Conservation (phyloP, 176 grass and related monocot species). For the Urochloa ruziziensis region DNA sequence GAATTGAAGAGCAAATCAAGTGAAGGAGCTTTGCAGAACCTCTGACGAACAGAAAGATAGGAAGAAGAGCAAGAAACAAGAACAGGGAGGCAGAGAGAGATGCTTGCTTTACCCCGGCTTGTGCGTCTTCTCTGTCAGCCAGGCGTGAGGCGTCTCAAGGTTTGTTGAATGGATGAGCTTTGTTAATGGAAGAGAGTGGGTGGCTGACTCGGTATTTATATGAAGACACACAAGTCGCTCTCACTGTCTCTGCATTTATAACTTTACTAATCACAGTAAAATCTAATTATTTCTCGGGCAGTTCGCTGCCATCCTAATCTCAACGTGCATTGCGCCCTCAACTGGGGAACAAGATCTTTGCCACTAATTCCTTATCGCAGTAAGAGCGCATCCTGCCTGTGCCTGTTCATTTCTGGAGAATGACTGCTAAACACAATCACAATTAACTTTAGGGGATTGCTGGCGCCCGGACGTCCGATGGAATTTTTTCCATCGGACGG, state of each 20-base stretch:
- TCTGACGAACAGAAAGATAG: neutral
- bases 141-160: conserved; percentile 27
- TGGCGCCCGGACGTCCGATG: too few relatives aligned
- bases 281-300: neutral
- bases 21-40: neutral
- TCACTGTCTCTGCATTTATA: neutral
- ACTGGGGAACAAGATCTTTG: neutral
- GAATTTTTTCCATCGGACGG: too few relatives aligned
- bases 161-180: conserved; percentile 13
- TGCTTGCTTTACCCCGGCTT: conserved; percentile 4
- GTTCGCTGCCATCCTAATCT: neutral
- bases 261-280: neutral
- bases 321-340: neutral
- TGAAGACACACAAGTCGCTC: neutral
- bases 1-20: neutral
- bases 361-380: neutral
- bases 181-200: conserved; percentile 33
- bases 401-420: conserved; percentile 14
- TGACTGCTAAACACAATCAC: too few relatives aligned
- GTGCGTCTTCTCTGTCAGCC: neutral
- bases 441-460: too few relatives aligned
- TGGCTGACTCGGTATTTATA: conserved; percentile 37
- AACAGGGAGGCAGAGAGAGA: neutral
- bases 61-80: neutral
- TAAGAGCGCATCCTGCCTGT: neutral